Base-by-base conservation (phyloP, 1,139 yeast genomes). In the Hanseniaspora uvarum region DNA sequence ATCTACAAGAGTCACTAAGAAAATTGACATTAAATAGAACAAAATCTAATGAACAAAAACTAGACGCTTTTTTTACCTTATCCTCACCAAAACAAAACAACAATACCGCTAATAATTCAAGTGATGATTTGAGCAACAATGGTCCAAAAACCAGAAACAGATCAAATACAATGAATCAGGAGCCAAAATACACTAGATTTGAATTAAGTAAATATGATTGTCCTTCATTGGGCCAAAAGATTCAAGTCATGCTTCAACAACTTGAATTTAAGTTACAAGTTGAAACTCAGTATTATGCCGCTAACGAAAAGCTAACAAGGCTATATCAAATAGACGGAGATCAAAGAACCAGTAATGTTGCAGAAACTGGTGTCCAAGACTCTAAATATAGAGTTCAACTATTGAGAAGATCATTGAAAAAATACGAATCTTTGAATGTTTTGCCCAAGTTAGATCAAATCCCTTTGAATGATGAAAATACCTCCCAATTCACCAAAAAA, bases 241-340 rank as follows among this genome's bases (percentile, higher is more conserved):
- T 92, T 63, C 96, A 87, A 68, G 83, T 86, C 62, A 89, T 92
- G 97, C 75, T 92, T 56, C 96, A 88, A 68, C 95, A 88, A 67
- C 74, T 92, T 55, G 96, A 88, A 65, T 88, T 89, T 68, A 92
- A 92, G 68, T 74, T 89, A 52, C 94, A 89, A 64, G 95, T 92
- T 41, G 98, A 92, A 68, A 81, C 86, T 63, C 95, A 92, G 69
- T 92, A 89, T 69, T 81, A 83, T 61, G 94, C 83, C 59, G 97
- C 97, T 16, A 88, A 88, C 61, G 94, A 86, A 60, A 92, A 89
- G 66, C 79, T 92, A 66, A 81, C 86, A 30, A 86, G 82, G 61
- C 77, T 92, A 56, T 92, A 92, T 65, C 82, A 83, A 63, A 76
- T 84, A 70, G 97, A 92, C 63, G 96, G 97, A 54, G 98, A 92